These are phyloP conservation scores for Colletotrichum sp. DNA, from an alignment of 2,329 filamentous ascomycete genomes.

Conservation along the genomic window DNA sequence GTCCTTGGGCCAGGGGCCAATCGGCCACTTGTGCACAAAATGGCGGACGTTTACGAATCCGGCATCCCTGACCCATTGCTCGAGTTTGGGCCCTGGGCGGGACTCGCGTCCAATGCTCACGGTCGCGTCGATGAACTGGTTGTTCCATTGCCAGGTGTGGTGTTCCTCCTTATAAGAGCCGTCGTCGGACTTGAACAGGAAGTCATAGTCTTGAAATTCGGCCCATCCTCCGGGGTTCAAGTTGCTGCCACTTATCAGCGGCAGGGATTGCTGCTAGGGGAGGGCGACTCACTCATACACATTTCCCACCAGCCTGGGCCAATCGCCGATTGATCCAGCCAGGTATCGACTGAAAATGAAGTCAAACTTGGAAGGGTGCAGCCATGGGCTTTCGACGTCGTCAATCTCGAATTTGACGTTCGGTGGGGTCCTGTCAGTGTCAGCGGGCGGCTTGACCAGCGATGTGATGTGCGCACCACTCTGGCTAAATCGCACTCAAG, in stretches of 20 bases:
- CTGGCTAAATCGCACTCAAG: conserved; percentile 6
- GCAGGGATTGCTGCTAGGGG: neutral
- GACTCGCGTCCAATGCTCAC: conserved; percentile 24
- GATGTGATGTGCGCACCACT: neutral
- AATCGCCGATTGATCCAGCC: neutral
- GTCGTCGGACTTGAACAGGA: conserved; percentile 31
- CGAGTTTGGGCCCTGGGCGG: conserved; percentile 26
- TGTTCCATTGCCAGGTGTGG: conserved; percentile 24
- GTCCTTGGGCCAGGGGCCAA: conserved; percentile 35
- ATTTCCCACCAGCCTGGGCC: neutral
- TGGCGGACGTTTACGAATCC: conserved; percentile 41
- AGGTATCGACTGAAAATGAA: conserved; percentile 30
- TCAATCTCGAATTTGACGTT: conserved; percentile 71
- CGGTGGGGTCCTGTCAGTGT: conserved; percentile 52
- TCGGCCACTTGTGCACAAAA: conserved; percentile 34
- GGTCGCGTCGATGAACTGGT: conserved; percentile 20
- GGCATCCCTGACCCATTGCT: conserved; percentile 30
- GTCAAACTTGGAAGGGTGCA: conserved; percentile 36
- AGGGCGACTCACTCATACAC: neutral
- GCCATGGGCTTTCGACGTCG: conserved; percentile 59
- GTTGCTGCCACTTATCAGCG: conserved; percentile 24
- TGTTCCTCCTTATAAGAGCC: conserved; percentile 25
- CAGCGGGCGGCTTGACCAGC: neutral
- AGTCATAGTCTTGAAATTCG: conserved; percentile 31
- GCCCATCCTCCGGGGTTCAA: conserved; percentile 39